Conservation (phyloP, 2,329 filamentous ascomycete species). For the Nigrospora sphaerica region DNA sequence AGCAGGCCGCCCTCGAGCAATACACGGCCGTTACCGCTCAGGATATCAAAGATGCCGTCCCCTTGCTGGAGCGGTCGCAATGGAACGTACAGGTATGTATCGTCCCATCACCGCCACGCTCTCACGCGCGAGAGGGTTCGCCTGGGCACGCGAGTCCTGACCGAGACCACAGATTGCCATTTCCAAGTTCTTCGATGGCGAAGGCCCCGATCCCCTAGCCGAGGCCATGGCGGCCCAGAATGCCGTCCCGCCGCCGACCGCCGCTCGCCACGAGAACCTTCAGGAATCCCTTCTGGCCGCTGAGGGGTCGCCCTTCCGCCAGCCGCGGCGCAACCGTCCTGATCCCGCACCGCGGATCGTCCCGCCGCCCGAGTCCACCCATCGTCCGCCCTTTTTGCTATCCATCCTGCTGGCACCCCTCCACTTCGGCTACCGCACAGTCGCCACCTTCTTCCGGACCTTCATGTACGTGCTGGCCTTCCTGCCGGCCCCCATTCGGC, state of each 20-base stretch:
- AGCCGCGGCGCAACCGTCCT: conserved; percentile 30
- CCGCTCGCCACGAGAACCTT: conserved; percentile 67
- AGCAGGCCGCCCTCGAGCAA: conserved; percentile 81
- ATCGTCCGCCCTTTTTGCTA: conserved; percentile 68
- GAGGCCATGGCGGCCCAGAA: conserved; percentile 63
- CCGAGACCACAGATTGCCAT: conserved; percentile 68
- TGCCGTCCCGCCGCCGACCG: conserved; percentile 49
- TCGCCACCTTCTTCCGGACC: conserved; percentile 63
- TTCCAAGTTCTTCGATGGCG: conserved; percentile 95
- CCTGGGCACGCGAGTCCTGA: background rate
- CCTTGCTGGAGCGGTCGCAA: conserved; percentile 76
- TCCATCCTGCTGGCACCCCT: conserved; percentile 77
- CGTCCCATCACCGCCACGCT: background rate
- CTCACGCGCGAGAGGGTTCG: background rate
- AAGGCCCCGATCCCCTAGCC: conserved; percentile 73
- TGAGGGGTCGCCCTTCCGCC: conserved; percentile 19
- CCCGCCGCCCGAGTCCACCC: conserved; percentile 63
- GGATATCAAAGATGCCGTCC: conserved; percentile 66
- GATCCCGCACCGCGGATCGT: conserved; percentile 80
- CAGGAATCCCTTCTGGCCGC: conserved; percentile 47
- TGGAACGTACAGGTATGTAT: conserved; percentile 82
- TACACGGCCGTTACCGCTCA: conserved; percentile 86
- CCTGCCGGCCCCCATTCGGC: conserved; percentile 59
- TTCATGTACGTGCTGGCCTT: conserved; percentile 76
- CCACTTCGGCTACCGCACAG: conserved; percentile 65